Evolutionary conservation across 805 yeast genomes (phyloP), one percentile per base, ranked within the genome.

Genomic region (Myxozyma geophila): DNA sequence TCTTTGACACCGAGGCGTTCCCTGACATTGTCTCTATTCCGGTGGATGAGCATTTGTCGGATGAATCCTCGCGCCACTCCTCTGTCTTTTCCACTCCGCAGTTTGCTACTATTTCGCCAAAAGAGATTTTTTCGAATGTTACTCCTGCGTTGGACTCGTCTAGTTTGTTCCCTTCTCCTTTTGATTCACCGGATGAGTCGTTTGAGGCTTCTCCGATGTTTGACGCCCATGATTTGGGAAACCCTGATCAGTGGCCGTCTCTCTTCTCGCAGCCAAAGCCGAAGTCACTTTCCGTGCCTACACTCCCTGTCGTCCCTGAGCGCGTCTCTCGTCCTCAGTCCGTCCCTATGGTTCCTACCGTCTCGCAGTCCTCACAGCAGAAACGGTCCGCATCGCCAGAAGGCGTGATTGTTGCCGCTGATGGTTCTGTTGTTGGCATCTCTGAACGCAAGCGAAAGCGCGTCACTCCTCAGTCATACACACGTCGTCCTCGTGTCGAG

Each of bases 141-240:
- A 51, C 60, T 8, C 57, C 64, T 36, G 50, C 57, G 19, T 53
- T 57, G 17, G 58, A 57, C 28, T 54, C 62, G 10, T 58, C 47
- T 7, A 48, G 54, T 36, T 2, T 58, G 17, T 43, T 50, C 35
- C 59, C 59, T 44, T 58, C 68, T 51, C 68, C 68, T 15, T 65
- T 65, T 52, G 68, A 65, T n/a, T 65, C 68, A 9, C 67, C 68
- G 7, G 52, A 43, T 17, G 66, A 60, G 23, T 23, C 61, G n/a
- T 64, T 68, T 48, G 76, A 68, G 37, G 66, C 70, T 51, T 70
- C 77, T 28, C 78, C 78, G 19, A 60, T 75, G 56, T 73, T 75
- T 47, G 75, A 68, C 46, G 70, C 70, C 19, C 67, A 66, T 40
- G 77, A 73, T 10, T 35, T 71, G 7, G 72, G 68, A 21, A 70